A percentile compares a stretch with the other conserved stretches of the same genome.
phyloP scores from a whole-genome alignment of 345 rosid species.

The Camelina neglecta region DNA sequence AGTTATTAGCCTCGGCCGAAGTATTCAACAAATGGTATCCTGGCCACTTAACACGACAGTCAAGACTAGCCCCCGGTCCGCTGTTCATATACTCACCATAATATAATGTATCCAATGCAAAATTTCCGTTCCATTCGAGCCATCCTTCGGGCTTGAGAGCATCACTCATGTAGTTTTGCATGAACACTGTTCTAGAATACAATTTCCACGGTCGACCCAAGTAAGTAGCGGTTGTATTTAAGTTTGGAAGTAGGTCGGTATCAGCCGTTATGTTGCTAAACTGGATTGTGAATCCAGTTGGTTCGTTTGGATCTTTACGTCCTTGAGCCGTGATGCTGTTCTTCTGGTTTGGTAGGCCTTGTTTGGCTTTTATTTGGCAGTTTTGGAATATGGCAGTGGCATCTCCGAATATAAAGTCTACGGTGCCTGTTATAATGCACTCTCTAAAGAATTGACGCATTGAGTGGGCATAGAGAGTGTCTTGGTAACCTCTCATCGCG shows the following conservation, averaged over 20 bases:
- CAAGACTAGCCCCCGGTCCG: slow-evolving; percentile 65
- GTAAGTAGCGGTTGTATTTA: slow-evolving; percentile 58
- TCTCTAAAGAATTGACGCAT: slow-evolving; percentile 91
- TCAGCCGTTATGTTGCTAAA: slow-evolving; percentile 78
- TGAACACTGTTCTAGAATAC: slow-evolving; percentile 73
- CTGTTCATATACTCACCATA: slow-evolving; percentile 74
- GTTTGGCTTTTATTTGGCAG: slow-evolving; percentile 66
- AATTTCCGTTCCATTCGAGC: slow-evolving; percentile 71
- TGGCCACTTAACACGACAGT: slow-evolving; percentile 70
- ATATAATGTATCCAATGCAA: slow-evolving; percentile 62
- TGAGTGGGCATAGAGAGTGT: slow-evolving; percentile 82
- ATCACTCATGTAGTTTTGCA: slow-evolving; percentile 69
- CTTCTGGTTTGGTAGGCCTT: slow-evolving; percentile 71
- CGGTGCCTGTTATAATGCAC: slow-evolving; percentile 77
- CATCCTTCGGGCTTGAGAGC: slow-evolving; percentile 71
- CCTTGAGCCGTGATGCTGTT: slow-evolving; percentile 91
- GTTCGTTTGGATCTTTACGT: slow-evolving; percentile 64
- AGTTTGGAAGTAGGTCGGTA: slow-evolving; percentile 53
- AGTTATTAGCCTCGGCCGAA: slow-evolving; percentile 58
- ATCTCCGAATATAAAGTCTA: slow-evolving; percentile 90
- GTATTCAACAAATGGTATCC: slow-evolving; percentile 62
- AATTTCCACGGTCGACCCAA: slow-evolving; percentile 91
- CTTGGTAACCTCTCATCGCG: slow-evolving; percentile 75
- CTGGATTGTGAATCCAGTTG: slow-evolving; percentile 86
- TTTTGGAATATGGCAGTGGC: slow-evolving; percentile 74